Evolutionary conservation across 1,284 basidiomycete species (phyloP), one percentile per base, ranked within the genome.

Genomic region (Salmacisia buchloeana): DNA sequence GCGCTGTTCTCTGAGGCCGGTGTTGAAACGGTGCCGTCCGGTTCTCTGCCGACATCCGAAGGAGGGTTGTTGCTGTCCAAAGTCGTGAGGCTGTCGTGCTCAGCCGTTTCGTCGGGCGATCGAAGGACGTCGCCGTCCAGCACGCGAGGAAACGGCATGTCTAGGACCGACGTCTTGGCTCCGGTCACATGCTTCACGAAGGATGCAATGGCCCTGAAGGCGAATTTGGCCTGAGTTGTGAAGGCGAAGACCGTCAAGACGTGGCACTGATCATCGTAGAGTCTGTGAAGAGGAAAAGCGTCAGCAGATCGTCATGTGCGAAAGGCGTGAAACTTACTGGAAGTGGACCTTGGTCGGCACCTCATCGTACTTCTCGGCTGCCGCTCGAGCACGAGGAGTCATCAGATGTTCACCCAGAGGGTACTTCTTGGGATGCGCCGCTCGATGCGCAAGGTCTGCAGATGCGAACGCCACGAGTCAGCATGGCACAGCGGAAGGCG

Each of bases 331-430:
- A 38, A 23, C 49, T 54, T 31, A 54, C 79, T 98, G 94, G 12
- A 98, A 82, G 81, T 98, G 94, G 15, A 97, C 92, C 64, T 89
- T 85, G 0, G 94, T 96, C 0, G 91, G 86, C 2, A 81, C 83
- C 72, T 84, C 83, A 10, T 82, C 80, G 69, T 67, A 74, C 39
- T 68, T 58, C 59, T 74, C 69, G 3, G 82, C 69, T 23, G 80
- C 67, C 2, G 73, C 72, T 4, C 73, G 72, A 63, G 80, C 81
- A 25, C 79, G 75, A 13, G 81, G 80, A 59, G 82, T 79, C 59
- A 85, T 83, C 1, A 85, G 82, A 35, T 86, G 84, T 0, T 89
- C 84, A 56, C 83, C 85, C 5, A 91, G 73, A 0, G 89, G 88
- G 74, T 87, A 93, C 67, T 83, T 83, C 0, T 86, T 85, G 0